Evolutionary conservation across 2,329 filamentous ascomycete genomes (phyloP), one percentile per base, ranked within the genome.

Genomic region (Botrytis elliptica): DNA sequence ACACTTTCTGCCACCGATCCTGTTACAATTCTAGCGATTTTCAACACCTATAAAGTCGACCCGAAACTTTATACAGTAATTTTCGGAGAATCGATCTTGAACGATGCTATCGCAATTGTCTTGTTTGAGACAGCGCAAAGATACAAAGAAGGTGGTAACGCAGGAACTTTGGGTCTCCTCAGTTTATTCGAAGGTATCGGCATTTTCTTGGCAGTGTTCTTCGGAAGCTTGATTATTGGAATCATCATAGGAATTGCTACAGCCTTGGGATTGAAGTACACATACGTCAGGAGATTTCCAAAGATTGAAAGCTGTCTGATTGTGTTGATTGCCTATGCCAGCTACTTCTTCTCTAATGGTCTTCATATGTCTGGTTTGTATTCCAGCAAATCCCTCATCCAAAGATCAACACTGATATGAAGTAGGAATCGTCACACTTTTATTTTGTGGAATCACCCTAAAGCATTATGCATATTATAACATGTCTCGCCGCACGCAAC

Each of bases 381-480:
- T 18, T n/a, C 59, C 25, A 46, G 44, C 1, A 46, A 33, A 16
- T 57, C 57, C 18, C 67, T 42, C 16, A 29, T 73, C 29, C 68
- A 10, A 44, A 71, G 70, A 29, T 42, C 22, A 16, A n/a, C 49
- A 49, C 72, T 76, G 18, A 77, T 57, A 49, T 52, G 22, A 57
- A 49, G 12, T n/a, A 73, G 68, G 72, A 70, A 99, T 99, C 79
- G 96, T 99, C 77, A 97, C 96, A 38, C 86, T 99, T 74, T 87
- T 99, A 2, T 99, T 99, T 85, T 99, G 96, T 83, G 96, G 96
- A 72, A 99, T 99, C 78, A 98, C 96, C 18, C 86, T 99, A 76
- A 99, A 99, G 84, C 96, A 99, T 82, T 99, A 99, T 81, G 96
- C 96, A 76, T 99, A 99, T 84, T 98, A 98, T 87, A 99, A 99